These are phyloP conservation scores for Monosporascus sp. DNA, from an alignment of 2,329 filamentous ascomycete species.

Conservation along the genomic window DNA sequence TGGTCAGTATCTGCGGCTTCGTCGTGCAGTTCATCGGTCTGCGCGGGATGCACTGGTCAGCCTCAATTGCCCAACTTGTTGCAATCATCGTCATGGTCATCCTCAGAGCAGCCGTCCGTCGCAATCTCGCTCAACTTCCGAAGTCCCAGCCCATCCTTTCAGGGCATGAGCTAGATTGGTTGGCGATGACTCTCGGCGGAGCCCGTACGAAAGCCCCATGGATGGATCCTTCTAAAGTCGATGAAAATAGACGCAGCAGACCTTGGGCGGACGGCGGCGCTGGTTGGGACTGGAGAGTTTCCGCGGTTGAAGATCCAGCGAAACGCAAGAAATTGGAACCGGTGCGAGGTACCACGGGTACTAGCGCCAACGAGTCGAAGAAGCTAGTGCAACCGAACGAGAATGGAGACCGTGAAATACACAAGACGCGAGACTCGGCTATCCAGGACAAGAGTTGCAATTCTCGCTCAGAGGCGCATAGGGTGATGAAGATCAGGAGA, in stretches of 20 bases:
- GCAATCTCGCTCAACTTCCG: conserved; percentile 12
- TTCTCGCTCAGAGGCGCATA: conserved; percentile 4
- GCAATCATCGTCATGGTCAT: conserved; percentile 19
- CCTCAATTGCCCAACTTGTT: conserved; percentile 19
- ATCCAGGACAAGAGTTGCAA: too few species aligned
- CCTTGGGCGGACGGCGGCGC: neutral
- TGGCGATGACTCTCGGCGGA: conserved; percentile 12
- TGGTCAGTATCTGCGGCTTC: conserved; percentile 19
- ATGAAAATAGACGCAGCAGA: neutral
- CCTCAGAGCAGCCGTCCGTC: conserved; percentile 20
- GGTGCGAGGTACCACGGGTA: too few species aligned
- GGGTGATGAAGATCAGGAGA: conserved; percentile 11
- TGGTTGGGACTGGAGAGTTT: neutral
- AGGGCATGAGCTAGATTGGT: conserved; percentile 24
- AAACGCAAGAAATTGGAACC: neutral
- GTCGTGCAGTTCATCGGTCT: conserved; percentile 24
- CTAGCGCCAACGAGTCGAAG: too few species aligned
- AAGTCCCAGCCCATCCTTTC: conserved; percentile 1
- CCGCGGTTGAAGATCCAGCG: neutral
- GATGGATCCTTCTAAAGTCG: neutral
- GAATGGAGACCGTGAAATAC: too few species aligned
- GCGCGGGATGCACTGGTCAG: conserved; percentile 23
- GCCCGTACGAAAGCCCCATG: conserved; percentile 3
- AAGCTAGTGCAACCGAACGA: too few species aligned
- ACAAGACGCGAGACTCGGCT: too few species aligned